Base-by-base conservation (phyloP, 768 basidiomycete genomes). In the Phylloporus sp. region DNA sequence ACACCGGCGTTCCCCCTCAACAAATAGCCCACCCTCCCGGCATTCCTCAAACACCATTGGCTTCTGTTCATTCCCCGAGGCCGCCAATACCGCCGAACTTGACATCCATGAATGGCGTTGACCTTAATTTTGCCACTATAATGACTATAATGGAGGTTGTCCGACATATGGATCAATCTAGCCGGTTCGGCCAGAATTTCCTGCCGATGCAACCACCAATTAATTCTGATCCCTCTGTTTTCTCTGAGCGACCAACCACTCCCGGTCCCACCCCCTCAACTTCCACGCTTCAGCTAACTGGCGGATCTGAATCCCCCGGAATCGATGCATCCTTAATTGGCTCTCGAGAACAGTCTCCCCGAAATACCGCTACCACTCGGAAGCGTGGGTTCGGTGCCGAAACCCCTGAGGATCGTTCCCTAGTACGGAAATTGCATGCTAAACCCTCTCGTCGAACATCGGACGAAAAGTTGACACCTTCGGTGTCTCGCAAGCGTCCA, bases 141-240 rank as follows among this genome's bases (percentile, higher is more conserved):
- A 64, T 64, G 66, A 68, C 65, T 10, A 64, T 67, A 36, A 58
- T 66, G 61, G 65, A 67, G 32, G 61, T 68, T n/a, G 50, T 67
- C 39, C 61, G 66, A 49, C 66, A 60, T 39, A 65, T 59, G 56
- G 62, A 63, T 47, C 65, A 62, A 6, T 49, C 60, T 36, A 56
- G 47, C 13, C 52, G 58, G 55, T 32, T 56, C 31, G 35, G 54
- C 50, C 63, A 57, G 36, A 63, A 47, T 50, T 57, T 59, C 47
- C 22, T 50, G 2, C 47, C 61, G 12, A 11, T 27, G 38, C 65
- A 68, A 46, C 34, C 47, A 7, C 38, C 51, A 11, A n/a, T n/a
- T 27, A 51, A 54, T 56, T n/a, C 20, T 6, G 51, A 35, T 22
- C 6, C 35, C 2, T 11, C 58, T 2, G 22, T 28, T 8, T 44